Evolutionary conservation across 1,139 yeast genomes (phyloP), one percentile per base, ranked within the genome.

Genomic region (Spencermartinsiella ligniputridi): DNA sequence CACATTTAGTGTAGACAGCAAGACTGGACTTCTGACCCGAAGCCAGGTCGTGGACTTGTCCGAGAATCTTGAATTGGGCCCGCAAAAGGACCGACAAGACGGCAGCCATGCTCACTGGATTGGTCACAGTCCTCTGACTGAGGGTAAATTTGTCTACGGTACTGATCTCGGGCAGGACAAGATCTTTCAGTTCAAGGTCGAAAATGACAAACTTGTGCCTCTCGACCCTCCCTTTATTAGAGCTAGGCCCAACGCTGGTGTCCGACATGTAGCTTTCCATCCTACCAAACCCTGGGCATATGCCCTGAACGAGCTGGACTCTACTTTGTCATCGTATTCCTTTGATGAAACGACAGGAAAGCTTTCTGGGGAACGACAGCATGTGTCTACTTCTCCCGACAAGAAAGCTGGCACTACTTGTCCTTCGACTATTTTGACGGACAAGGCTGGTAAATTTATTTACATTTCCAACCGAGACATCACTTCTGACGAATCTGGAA

Each of bases 111-210:
- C 49, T 19, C 49, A 46, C 22, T 46, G 49, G 49, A 40, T 46
- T 9, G 49, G 49, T 12, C 35, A 25, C 12, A 36, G 35, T 15
- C 44, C 46, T 18, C 35, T 46, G 24, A 30, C 39, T 15, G 42
- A 29, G 16, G 41, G 40, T 2, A 42, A 40, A 18, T 42, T 36
- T 29, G 39, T 40, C 3, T 46, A 42, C 25, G 42, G 35, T 2
- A 46, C 46, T 3, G 49, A 46, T 40, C 44, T 46, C 15, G 49
- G 46, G 12, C 49, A 46, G 29, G 49, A 46, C 37, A 42, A 42
- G 30, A 17, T 46, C 24, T 42, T 27, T 20, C 46, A 46, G 32
- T 46, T 33, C 35, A 37, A 39, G 29, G 24, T 37, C 6, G 35
- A 27, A 3, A 34, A 41, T 19, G n/a, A 27, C 15, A 20, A 27